Evolutionary conservation across 129 eudicot species (phyloP), one percentile per base, ranked within the genome.

Genomic region (Arctium lappa): DNA sequence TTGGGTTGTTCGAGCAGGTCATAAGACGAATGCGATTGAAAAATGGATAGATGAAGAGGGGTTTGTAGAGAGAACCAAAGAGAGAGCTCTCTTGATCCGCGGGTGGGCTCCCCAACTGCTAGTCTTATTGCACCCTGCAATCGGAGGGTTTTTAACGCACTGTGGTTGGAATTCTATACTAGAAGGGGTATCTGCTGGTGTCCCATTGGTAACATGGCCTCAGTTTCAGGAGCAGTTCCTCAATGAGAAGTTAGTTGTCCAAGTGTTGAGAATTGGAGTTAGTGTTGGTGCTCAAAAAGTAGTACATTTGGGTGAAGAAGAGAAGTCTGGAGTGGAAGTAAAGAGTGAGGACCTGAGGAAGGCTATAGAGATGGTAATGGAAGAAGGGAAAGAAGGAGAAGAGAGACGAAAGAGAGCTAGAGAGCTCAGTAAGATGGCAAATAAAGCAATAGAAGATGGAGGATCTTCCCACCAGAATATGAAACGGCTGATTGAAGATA

Each of bases 51-150:
- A 27, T 8, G 86, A 86, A 39, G 89, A 83, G 32, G 82, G 83
- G 13, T 89, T 89, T 40, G 89, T 80, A 72, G 88, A 89, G 79
- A 91, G 94, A 71, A 79, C 81, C 6, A 75, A 69, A 77, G 91
- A 81, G 9, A 81, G 90, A 83, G 96, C 84, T 30, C 78, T 91
- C 2, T n/a, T 91, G 69, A 87, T 91, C 72, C 82, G 83, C 2
- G 96, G 93, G 36, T 91, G 96, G 96, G 91, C 96, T 13, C 93
- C 96, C 4, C 96, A 91, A 65, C 89, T 89, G 34, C 66, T 89
- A 74, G 86, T 91, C 10, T 78, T 91, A 50, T 81, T 91, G 8
- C 96, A 91, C 80, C 83, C 91, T 30, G 83, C 96, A 1, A 72
- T 91, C 3, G 96, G 91, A 42, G 95, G 83, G 8, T 91, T 89